Evolutionary conservation across 2,329 filamentous ascomycete species (phyloP), one percentile per base, ranked within the genome.

Genomic region (Aspergillus novoparasiticus): DNA sequence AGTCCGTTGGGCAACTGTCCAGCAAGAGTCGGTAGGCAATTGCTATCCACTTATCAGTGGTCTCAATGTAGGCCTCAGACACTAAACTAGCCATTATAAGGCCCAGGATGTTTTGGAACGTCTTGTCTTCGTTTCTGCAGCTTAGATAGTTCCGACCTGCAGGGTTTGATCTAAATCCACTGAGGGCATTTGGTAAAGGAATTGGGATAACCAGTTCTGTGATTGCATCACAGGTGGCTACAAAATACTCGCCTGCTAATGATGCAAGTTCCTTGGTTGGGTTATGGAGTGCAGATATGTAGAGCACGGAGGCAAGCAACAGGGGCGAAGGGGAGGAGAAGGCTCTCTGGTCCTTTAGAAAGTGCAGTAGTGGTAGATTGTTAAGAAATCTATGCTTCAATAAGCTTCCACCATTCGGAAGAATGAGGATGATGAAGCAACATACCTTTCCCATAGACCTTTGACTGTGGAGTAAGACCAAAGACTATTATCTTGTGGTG

Each of bases 31-130:
- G 70, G 48, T 74, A 74, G 1, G 69, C 72, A 51, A 73, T 68
- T 32, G 72, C 71, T 51, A 74, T 74, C 72, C 72, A 74, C n/a
- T 66, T 68, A 4, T 69, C 72, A 10, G 72, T 74, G 0, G 70
- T 63, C 43, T 69, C 65, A 16, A 74, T 63, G 53, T 71, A 73
- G 10, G 70, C 72, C 56, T 74, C 72, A 6, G 70, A 74, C 55
- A 72, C 69, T n/a, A 74, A 59, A 45, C 71, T 74, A 19, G 72
- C 72, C 72, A 74, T 74, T 9, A 74, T 68, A 10, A 74, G 58
- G 8, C 72, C 72, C 14, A 74, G 67, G 10, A 73, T 74, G 28
- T 74, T 64, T 16, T 73, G 68, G 21, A 72, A 74, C 2, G 61
- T 65, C 30, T 60, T 61, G 11, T 66, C 45, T n/a, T 65, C 65